phyloP scores from a whole-genome alignment of 78 protist genomes.

The Mastigamoeba balamuthi region DNA sequence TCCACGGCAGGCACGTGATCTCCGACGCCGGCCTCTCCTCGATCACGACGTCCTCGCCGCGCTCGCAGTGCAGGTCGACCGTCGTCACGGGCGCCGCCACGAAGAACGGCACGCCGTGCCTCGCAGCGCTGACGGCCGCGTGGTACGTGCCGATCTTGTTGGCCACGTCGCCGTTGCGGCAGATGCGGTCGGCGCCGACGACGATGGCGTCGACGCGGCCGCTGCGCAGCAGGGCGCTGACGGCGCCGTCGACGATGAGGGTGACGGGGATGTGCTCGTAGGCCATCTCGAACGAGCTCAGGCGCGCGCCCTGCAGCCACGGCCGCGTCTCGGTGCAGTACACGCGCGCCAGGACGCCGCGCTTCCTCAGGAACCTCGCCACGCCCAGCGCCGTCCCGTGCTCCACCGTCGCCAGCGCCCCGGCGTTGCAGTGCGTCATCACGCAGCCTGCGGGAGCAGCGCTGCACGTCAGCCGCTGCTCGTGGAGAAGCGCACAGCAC shows the following conservation, averaged over 20 bases:
- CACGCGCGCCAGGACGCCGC: constrained; percentile 3
- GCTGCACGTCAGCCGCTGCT: too few species aligned
- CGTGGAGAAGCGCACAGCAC: too few species aligned
- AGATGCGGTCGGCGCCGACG: constrained; percentile 63
- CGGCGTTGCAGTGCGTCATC: constrained; percentile 66
- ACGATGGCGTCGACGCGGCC: constrained; percentile 24
- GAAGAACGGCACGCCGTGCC: constrained; percentile 41
- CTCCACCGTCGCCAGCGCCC: constrained; percentile 57
- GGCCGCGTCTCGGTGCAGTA: constrained; percentile 62
- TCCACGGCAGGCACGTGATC: constrained; percentile 7
- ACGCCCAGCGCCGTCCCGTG: constrained; percentile 75
- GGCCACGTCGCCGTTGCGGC: constrained; percentile 62
- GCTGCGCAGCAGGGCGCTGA: too few species aligned
- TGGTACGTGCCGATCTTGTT: constrained; percentile 61
- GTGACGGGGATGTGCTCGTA: constrained; percentile 35
- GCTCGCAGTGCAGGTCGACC: constrained; percentile 2
- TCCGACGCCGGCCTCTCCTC: constrained; percentile 44
- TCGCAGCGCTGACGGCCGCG: constrained; percentile 22
- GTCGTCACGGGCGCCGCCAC: constrained; percentile 55
- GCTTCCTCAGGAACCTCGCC: constrained; percentile 13
- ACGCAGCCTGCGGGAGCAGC: too few species aligned
- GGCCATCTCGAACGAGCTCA: constrained; percentile 49
- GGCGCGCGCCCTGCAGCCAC: constrained; percentile 54
- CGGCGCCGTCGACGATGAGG: constrained; percentile 35
- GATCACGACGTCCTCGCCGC: constrained; percentile 21